Evolutionary conservation across 2,329 filamentous ascomycete genomes (phyloP), one percentile per base, ranked within the genome.

Genomic region (Cladosporium velox): DNA sequence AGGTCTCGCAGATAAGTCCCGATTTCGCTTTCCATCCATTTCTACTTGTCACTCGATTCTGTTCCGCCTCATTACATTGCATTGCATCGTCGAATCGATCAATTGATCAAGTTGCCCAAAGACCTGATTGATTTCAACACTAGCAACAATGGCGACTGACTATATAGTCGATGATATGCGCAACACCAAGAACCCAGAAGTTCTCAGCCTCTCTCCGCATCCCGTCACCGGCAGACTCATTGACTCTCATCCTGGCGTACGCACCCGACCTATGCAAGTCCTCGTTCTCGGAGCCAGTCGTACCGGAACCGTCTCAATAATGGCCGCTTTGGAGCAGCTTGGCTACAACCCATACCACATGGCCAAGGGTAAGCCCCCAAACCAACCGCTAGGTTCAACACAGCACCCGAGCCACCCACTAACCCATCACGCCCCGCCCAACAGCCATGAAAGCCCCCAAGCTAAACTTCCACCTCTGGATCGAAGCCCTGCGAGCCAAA

Each of bases 281-380:
- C 67, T 74, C 14, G 66, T 70, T 34, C 65, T 73, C 18, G 71
- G 52, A 21, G 52, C 69, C 32, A 68, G 67, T 12, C 69, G 72
- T 18, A 74, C 70, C 21, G 72, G 72, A 2, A 74, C 72, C 1
- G 67, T 71, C 58, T 70, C 68, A 4, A 64, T 72, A 21, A 67
- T 51, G 49, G 59, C 62, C 6, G 70, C 70, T 11, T 65, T 73
- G 14, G 59, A 67, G 44, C 49, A 63, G 21, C 67, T 73, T 4
- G 70, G 67, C 55, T 73, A 69, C 64, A 63, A 59, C 15, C 67
- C 65, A 2, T 71, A 71, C 60, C 71, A 72, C 67, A 71, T 71
- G 66, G 64, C 63, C n/a, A 67, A 67, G 52, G 52, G 52, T 55
- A 34, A 34, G 30, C 11, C 10, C 3, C n/a, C 15, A 5, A 12